A percentile compares a stretch with the other conserved stretches of the same genome.
Conservation (phyloP, 768 basidiomycete genomes). For the Tulasnella sp. region DNA sequence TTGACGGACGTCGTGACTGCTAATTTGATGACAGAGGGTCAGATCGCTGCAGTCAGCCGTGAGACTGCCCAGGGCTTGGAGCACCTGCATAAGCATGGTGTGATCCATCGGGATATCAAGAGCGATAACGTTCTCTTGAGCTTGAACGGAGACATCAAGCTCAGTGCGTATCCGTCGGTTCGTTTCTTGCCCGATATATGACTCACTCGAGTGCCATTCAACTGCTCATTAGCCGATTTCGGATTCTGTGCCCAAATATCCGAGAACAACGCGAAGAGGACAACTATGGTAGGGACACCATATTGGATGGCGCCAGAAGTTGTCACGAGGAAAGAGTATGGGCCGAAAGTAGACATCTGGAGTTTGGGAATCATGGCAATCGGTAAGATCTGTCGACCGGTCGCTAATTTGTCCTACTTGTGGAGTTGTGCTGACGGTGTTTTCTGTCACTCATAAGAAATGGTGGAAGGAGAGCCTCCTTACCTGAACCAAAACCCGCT, state of each 20-base stretch:
- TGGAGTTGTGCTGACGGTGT: not conserved
- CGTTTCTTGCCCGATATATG: not conserved
- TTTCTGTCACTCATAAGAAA: conserved; percentile 43
- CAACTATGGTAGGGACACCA: conserved; percentile 96
- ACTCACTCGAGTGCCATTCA: not conserved
- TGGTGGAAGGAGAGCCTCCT: conserved; percentile 97
- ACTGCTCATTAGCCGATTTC: conserved; percentile 62
- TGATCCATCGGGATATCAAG: conserved; percentile 99
- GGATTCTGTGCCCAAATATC: conserved; percentile 98
- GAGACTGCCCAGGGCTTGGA: conserved; percentile 89
- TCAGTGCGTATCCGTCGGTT: conserved; percentile 56
- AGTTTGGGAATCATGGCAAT: conserved; percentile 94
- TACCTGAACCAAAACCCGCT: conserved; percentile 94
- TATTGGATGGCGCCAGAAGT: conserved; percentile 99
- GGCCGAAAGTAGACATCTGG: conserved; percentile 97
- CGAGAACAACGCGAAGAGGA: conserved; percentile 56
- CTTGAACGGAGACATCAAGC: conserved; percentile 91
- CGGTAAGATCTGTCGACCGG: conserved; percentile 24
- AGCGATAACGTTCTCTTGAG: conserved; percentile 92
- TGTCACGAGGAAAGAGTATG: conserved; percentile 94
- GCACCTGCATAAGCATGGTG: conserved; percentile 90
- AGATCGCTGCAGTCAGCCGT: conserved; percentile 91
- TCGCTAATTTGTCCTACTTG: too few species aligned
- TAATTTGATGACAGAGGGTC: conserved; percentile 95
- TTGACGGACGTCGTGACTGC: conserved; percentile 93